Evolutionary conservation across 2,329 filamentous ascomycete species (phyloP), one percentile per base, ranked within the genome.

Genomic region (Paraphoma chrysanthemicola): DNA sequence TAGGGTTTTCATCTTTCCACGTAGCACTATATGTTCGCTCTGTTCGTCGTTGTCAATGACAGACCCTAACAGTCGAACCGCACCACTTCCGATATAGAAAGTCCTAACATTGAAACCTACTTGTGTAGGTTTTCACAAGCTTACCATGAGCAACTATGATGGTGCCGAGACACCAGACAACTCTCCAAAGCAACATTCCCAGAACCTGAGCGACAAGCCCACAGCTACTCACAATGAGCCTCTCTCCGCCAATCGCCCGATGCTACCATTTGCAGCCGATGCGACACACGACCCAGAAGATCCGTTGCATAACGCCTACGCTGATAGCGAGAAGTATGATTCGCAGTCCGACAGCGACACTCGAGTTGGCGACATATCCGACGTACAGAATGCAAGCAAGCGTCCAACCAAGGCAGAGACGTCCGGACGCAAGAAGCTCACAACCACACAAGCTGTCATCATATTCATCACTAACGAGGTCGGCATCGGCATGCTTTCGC

Each of bases 391-490:
- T 57, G 58, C 63, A 16, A 68, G 64, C 44, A 58, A 64, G 51
- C 48, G 57, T 14, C 59, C 56, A 4, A 44, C 45, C 16, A 54
- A 53, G 11, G 33, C 38, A 18, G 50, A 57, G 28, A 44, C 53
- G n/a, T 31, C 41, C 12, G 46, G 55, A n/a, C 54, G 28, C 16
- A 67, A 61, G 54, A 70, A 70, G 45, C 60, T 70, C 41, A 67
- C 56, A 18, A 68, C 64, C 16, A 60, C 66, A 45, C 65, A 70
- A 66, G 66, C 68, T 29, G 67, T 66, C 47, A 69, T 72, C 14
- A 72, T 72, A 17, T 69, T 72, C 48, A 55, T 72, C 51, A 72
- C 68, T 3, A 72, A 70, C 43, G 67, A 72, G 47, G 66, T 72
- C 17, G 68, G 69, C 33, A 70, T 72, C n/a, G 69, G 69, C 28